Evolutionary conservation across 2,329 filamentous ascomycete species (phyloP), one percentile per base, ranked within the genome.

Genomic region (Penicillium sp.): DNA sequence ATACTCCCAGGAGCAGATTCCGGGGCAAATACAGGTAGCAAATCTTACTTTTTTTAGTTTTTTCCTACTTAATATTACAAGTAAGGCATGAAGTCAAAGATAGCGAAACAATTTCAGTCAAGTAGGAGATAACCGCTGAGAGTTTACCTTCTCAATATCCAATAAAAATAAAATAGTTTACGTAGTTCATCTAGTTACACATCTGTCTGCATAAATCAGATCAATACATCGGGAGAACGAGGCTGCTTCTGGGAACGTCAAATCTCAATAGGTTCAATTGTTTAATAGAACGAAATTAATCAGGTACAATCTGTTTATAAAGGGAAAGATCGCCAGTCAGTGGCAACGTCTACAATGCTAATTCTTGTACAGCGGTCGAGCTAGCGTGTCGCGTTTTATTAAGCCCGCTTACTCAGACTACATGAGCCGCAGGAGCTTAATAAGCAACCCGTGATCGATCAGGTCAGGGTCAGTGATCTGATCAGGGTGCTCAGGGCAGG

Each of bases 161-260:
- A 42, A 42, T 42, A 24, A 24, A 18, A 42, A 42, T 19, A 13
- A 42, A 42, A 42, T 42, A 26, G 16, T 42, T 42, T 42, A 39
- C 18, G 2, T 39, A 39, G 36, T 39, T 18, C 21, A 18, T 18
- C 36, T 39, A 39, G n/a, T n/a, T n/a, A n/a, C n/a, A n/a, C n/a
- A n/a, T n/a, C n/a, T n/a, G n/a, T n/a, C n/a, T n/a, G n/a, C 2
- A 16, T 39, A 39, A 24, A 18, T 39, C 36, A 4, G 36, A 18
- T 39, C n/a, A n/a, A 53, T 57, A 51, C 59, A 24, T 59, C 51
- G 55, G 36, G 18, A 39, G 36, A 39, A 39, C 36, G 36, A 39
- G 36, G 21, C 11, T 39, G 36, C 36, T 39, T 10, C 36, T 39
- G 21, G 36, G 18, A 21, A 13, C 16, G 36, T 21, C 19, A 39